Percentiles rank a stretch among this genome's conserved stretches.
Evolutionary conservation across 2,329 filamentous ascomycete genomes (phyloP).

Genomic region (Apiospora hydei): DNA sequence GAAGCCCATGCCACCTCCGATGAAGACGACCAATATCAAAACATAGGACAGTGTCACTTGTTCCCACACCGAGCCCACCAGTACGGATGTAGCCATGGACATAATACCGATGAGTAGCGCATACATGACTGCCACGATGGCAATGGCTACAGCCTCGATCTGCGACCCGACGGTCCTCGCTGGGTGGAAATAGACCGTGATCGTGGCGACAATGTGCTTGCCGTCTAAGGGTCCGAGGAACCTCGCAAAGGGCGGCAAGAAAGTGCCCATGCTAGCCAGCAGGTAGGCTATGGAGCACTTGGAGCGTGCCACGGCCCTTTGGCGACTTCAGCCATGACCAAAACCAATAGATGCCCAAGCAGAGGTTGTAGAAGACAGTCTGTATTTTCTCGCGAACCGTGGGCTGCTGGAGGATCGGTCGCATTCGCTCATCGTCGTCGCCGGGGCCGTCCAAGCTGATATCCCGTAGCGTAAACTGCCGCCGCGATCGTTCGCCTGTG

Average conservation of each 20-base stretch:
- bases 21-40: conserved; percentile 82
- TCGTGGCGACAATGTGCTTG: conserved; percentile 91
- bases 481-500: conserved; percentile 84
- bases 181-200: conserved; percentile 95
- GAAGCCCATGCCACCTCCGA: conserved; percentile 85
- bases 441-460: conserved; percentile 47
- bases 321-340: conserved; percentile 73
- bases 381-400: conserved; percentile 45
- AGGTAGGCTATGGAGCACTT: conserved; percentile 94
- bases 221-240: conserved; percentile 85
- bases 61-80: conserved; percentile 73
- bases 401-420: conserved; percentile 45
- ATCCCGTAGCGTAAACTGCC: conserved; percentile 76
- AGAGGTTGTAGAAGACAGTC: conserved; percentile 47
- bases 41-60: conserved; percentile 76
- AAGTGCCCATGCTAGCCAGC: conserved; percentile 85
- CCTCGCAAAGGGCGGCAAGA: conserved; percentile 74
- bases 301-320: conserved; percentile 77
- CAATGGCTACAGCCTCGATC: conserved; percentile 83
- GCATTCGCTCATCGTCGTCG: conserved; percentile 40
- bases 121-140: conserved; percentile 80
- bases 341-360: conserved; percentile 47
- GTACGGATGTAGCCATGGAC: conserved; percentile 87
- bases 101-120: conserved; percentile 77
- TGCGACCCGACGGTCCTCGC: conserved; percentile 87